These are phyloP conservation scores for Pestalotiopsis sp. DNA, from an alignment of 2,329 filamentous ascomycete genomes.

Conservation along the genomic window DNA sequence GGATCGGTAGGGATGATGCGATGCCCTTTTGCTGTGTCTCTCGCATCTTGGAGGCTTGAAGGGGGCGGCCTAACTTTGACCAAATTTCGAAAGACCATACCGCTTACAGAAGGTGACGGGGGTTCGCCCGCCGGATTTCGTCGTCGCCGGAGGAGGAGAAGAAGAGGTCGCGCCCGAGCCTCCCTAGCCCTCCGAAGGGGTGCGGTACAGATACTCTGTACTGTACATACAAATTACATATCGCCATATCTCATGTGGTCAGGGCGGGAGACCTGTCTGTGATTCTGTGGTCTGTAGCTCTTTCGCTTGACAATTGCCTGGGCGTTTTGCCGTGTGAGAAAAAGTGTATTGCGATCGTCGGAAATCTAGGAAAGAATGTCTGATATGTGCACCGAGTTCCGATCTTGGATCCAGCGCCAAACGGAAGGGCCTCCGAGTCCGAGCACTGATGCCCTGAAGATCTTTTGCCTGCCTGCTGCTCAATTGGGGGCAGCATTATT, in stretches of 20 bases:
- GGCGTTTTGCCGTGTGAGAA: neutral
- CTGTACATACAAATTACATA: neutral
- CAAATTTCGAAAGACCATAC: conserved; percentile 1
- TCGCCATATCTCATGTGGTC: neutral
- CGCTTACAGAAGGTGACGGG: conserved; percentile 9
- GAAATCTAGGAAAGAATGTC: neutral
- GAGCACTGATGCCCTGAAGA: neutral
- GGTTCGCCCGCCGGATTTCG: neutral
- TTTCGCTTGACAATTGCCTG: neutral
- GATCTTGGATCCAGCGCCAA: neutral
- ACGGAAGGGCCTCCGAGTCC: neutral
- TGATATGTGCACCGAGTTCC: neutral
- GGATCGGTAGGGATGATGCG: neutral
- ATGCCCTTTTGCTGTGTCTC: neutral
- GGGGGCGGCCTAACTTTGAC: neutral
- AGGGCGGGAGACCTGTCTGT: no score
- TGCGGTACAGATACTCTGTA: neutral
- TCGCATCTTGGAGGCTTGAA: neutral
- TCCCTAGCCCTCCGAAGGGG: no score
- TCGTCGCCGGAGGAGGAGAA: neutral
- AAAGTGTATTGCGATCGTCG: neutral
- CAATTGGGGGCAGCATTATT: neutral
- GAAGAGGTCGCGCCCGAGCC: no score
- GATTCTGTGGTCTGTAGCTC: neutral
- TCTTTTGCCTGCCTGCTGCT: neutral